Evolutionary conservation across 1,284 basidiomycete genomes (phyloP), one percentile per base, ranked within the genome.

Genomic region (Tilletia walkeri): DNA sequence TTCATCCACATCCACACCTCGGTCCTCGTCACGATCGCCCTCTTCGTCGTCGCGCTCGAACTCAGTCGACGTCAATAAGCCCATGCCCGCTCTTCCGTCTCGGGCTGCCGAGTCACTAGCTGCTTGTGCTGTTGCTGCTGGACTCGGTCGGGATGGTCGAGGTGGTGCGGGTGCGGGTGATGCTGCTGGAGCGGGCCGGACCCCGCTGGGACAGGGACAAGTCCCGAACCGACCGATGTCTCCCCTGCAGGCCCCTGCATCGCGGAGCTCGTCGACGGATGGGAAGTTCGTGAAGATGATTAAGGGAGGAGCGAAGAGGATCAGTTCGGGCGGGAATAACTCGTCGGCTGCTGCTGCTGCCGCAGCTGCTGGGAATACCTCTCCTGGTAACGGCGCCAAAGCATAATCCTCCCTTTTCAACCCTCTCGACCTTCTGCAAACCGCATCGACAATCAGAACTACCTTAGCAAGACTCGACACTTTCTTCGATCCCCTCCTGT

Each of bases 1-100:
- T 7, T 53, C 50, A 18, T 53, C 50, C 18, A 30, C 56, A 9
- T 61, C 56, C 7, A 61, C 56, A 16, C 56, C 56, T 6, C 56
- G 56, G 7, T 61, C 56, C 9, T 16, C 12, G 12, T 61, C 56
- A 1, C 56, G 56, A 2, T 61, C 56, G 20, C 56, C 18, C 56
- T 61, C 56, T n/a, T 61, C 56, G 20, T 61, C 56, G 56, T 61
- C 56, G 7, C 56, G 56, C 20, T 61, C 56, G 18, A 61, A 61
- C 56, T 61, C 56, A 7, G 56, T 61, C 34, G 56, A 61, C 30
- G 56, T 61, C 24, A 61, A 7, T 16, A 30, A 5, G 7, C 20
- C 12, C 20, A 14, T 7, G 4, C 12, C 41, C 41, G 41, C 41
- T 7, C 41, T 24, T 30, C 20, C 56, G 20, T 61, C 56, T n/a